Conservation (phyloP, 2,329 filamentous ascomycete genomes). For the Endothia cerciana region DNA sequence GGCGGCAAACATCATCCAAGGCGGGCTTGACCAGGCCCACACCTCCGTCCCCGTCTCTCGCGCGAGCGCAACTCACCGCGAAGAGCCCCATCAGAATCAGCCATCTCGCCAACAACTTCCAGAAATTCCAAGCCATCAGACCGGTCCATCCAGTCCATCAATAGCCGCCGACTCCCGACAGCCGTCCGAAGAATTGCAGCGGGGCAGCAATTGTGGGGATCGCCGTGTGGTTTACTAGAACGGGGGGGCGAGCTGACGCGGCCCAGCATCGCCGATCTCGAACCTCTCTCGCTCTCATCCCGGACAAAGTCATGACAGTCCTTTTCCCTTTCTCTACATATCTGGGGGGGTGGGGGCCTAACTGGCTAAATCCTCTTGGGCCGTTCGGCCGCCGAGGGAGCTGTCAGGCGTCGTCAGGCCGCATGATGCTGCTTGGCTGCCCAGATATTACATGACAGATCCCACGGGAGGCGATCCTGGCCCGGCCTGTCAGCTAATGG, state of each 20-base stretch:
- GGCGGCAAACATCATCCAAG: too few relatives aligned
- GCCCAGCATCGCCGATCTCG: background rate
- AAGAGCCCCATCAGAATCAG: background rate
- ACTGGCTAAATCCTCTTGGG: too few relatives aligned
- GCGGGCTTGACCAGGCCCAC: too few relatives aligned
- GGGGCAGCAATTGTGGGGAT: constrained; percentile 1
- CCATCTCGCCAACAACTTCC: background rate
- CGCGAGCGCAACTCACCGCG: background rate
- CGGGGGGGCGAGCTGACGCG: constrained; percentile 8
- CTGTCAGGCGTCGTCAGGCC: too few relatives aligned
- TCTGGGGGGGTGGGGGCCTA: too few relatives aligned
- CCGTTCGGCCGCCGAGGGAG: too few relatives aligned
- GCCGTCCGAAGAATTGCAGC: background rate
- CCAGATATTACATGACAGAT: too few relatives aligned
- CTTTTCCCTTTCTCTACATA: too few relatives aligned
- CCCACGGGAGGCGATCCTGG: too few relatives aligned
- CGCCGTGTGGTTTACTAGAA: background rate
- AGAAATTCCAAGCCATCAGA: background rate
- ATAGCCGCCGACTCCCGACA: constrained; percentile 13
- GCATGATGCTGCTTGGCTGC: too few relatives aligned
- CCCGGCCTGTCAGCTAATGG: background rate
- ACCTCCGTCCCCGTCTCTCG: background rate
- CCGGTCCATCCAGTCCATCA: background rate
- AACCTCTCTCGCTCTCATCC: background rate
- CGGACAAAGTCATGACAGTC: background rate